Base-by-base conservation (phyloP, 2,329 filamentous ascomycete genomes). In the Hymenoscyphus scutula region DNA sequence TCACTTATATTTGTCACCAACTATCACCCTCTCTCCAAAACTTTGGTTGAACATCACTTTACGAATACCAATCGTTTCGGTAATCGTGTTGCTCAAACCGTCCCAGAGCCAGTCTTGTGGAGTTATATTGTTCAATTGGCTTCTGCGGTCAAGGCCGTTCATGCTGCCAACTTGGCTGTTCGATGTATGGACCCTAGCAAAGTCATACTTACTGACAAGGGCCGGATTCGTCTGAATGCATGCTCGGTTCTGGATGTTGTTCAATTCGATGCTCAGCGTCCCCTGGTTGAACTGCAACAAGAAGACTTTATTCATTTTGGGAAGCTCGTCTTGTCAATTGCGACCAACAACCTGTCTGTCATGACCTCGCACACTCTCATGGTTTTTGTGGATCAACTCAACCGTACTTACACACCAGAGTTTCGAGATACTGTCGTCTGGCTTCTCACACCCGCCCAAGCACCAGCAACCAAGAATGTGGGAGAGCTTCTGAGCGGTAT, bases 1-100 rank as follows among this genome's bases (percentile, higher is more conserved):
- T 98, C 95, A 2, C 83, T 99, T 60, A 89, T 99, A 56, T 90
- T 99, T 71, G 92, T 96, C 27, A 95, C 92, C 65, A 92, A 96
- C 74, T 99, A 97, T 73, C 91, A 95, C 72, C 94, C 95, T 1
- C 82, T 95, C 23, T 91, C 94, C 2, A 96, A 95, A 76, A 97
- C 94, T 0, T 82, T 99, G 27, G 86, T 89, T 37, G 94, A 98
- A 72, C 86, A 90, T 70, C 91, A 97, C 71, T 87, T 92, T 68
- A 71, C 69, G 4, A 68, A 38, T 23, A 70, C 67, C 61, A 70
- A 70, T 61, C 73, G 77, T 55, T 79, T 74, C 64, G 76, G 76
- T 48, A 69, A 67, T 57, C 75, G 76, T 38, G 68, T 75, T 38
- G 72, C 76, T 53, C 66, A 74, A 4, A 72, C 74, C 8, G 74